Conservation (phyloP, 371 early-diverging fungal species). For the Mortierella sp. region DNA sequence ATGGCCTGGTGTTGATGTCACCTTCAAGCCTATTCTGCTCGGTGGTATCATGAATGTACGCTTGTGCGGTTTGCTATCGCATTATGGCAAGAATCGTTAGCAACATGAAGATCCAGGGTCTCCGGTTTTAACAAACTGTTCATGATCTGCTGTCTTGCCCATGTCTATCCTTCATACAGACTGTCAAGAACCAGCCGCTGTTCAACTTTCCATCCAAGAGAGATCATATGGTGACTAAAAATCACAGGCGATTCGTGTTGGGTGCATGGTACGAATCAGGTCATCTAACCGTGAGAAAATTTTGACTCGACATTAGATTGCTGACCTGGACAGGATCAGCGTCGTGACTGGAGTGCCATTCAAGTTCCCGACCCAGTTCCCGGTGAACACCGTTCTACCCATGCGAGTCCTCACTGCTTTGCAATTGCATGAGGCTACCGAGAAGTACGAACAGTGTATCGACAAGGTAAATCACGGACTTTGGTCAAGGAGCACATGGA, state of each 20-base stretch:
- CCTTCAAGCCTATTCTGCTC: slow-evolving; percentile 40
- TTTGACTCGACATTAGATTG: slow-evolving; percentile 28
- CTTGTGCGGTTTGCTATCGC: too few relatives aligned
- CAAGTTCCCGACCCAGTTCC: slow-evolving; percentile 33
- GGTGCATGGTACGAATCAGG: too few relatives aligned
- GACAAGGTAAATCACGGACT: slow-evolving; percentile 41
- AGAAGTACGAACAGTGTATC: slow-evolving; percentile 40
- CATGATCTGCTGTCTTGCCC: too few relatives aligned
- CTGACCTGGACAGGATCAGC: slow-evolving; percentile 40
- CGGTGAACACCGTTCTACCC: slow-evolving; percentile 36
- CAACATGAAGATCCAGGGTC: too few relatives aligned
- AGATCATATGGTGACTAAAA: slow-evolving; percentile 45
- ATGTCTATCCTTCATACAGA: slow-evolving; percentile 11
- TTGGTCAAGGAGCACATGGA: too few relatives aligned
- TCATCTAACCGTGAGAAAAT: too few relatives aligned
- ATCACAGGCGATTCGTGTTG: too few relatives aligned
- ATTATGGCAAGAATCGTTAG: too few relatives aligned
- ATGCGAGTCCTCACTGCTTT: slow-evolving; percentile 45
- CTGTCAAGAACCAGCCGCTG: slow-evolving; percentile 32
- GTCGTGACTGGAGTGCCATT: slow-evolving; percentile 38
- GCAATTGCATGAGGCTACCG: slow-evolving; percentile 33
- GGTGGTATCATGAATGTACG: slow-evolving; percentile 47
- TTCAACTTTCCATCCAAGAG: slow-evolving; percentile 38
- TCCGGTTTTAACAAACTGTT: too few relatives aligned
- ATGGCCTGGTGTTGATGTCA: slow-evolving; percentile 41